Evolutionary conservation across 1,284 basidiomycete genomes (phyloP), one percentile per base, ranked within the genome.

Genomic region (Spongispora temasekensis): DNA sequence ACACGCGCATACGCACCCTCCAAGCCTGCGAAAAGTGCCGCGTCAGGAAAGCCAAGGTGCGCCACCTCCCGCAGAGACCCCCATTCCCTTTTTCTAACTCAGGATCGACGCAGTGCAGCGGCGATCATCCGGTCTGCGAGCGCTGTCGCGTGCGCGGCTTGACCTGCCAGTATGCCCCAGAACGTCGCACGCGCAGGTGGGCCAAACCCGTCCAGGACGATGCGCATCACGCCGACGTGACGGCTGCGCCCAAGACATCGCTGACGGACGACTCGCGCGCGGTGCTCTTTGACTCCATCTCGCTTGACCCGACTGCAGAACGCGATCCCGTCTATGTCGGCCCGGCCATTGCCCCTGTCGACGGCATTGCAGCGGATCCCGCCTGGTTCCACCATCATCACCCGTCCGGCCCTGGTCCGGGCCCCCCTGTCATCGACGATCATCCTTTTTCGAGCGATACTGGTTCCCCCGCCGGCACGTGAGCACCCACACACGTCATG

Each of bases 21-120:
- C 85, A 87, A 66, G 85, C 85, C 9, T 88, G 86, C 70, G 83
- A 87, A 64, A 85, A 86, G 65, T 87, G 86, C 68, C 77, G 86
- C 12, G 79, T 79, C 5, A 75, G 86, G 53, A 88, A 88, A 71
- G 85, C 85, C 51, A 88, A 87, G 77, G 86, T 87, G 19, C 48
- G 19, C 27, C 40, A 23, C 9, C 13, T 42, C 13, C 9, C n/a
- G 3, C 5, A n/a, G 13, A 21, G 15, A 10, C 13, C 15, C 15
- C 6, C 21, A 5, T 13, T 7, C 5, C 34, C 15, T 15, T 21
- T 51, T 51, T 15, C 34, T 4, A 17, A 35, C 34, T 35, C 4
- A 35, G 4, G 10, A 15, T 50, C 19, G 12, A 25, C n/a, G n/a
- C 66, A 87, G 83, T 87, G 84, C 68, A 83, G 81, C 62, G 85